Evolutionary conservation across 768 basidiomycete species (phyloP).

Genomic region (Boletus patriciae): DNA sequence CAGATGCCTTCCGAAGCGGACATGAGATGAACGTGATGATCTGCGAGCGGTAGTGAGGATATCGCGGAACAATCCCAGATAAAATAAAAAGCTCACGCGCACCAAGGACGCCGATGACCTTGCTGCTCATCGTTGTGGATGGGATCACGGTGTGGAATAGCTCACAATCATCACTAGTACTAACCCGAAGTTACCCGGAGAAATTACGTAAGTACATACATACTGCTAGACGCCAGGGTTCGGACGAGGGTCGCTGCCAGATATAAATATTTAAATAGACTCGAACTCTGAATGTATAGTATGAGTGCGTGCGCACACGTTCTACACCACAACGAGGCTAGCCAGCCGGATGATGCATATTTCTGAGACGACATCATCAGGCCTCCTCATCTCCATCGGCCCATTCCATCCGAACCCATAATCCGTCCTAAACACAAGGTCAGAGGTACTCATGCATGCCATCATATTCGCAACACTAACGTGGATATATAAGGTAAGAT

Average conservation of each 20-base stretch:
- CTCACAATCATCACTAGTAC: too few relatives aligned
- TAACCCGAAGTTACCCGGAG: not conserved
- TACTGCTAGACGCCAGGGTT: too few relatives aligned
- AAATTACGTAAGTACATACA: not conserved
- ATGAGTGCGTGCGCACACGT: too few relatives aligned
- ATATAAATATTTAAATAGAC: too few relatives aligned
- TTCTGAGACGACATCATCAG: not conserved
- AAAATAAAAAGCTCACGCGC: constrained; percentile 22
- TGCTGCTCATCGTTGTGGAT: constrained; percentile 23
- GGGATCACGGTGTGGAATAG: not conserved
- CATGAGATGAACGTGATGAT: not conserved
- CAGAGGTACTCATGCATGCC: not conserved
- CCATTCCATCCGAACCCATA: constrained; percentile 31
- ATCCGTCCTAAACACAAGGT: constrained; percentile 18
- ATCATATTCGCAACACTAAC: constrained; percentile 30
- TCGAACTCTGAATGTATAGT: too few relatives aligned
- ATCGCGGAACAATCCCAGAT: not conserved
- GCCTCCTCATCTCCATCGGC: not conserved
- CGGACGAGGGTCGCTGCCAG: too few relatives aligned
- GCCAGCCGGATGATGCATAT: too few relatives aligned
- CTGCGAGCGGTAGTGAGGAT: constrained; percentile 14
- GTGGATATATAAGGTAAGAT: constrained; percentile 54
- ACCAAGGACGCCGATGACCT: constrained; percentile 32
- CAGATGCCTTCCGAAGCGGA: not conserved
- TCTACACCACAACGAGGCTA: too few relatives aligned